Evolutionary conservation across 2,329 filamentous ascomycete genomes (phyloP).

Genomic region (Cercospora canescens): DNA sequence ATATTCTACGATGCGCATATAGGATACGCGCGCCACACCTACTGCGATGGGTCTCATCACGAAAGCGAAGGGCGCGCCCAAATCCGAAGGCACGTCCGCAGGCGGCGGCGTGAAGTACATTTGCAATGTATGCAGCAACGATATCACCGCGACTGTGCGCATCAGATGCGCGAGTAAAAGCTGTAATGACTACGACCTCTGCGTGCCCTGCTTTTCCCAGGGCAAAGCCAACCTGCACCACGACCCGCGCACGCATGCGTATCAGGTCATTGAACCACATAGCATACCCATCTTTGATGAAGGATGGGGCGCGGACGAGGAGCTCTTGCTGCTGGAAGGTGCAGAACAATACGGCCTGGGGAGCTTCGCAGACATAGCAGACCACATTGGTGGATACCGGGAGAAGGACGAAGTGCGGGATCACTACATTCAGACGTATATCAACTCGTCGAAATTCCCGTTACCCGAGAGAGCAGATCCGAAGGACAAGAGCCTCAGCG

Average conservation of each 20-base stretch:
- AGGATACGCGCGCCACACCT: constrained; percentile 6
- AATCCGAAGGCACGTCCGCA: constrained; percentile 25
- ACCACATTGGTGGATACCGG: constrained; percentile 94
- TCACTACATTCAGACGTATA: constrained; percentile 86
- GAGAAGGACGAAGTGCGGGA: constrained; percentile 94
- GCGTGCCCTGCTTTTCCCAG: constrained; percentile 88
- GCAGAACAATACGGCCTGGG: constrained; percentile 95
- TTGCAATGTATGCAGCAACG: constrained; percentile 93
- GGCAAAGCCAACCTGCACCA: constrained; percentile 81
- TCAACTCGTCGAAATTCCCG: constrained; percentile 81
- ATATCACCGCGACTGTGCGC: constrained; percentile 96
- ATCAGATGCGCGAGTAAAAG: constrained; percentile 83
- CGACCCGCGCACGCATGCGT: constrained; percentile 82
- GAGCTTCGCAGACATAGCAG: constrained; percentile 96
- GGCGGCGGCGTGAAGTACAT: constrained; percentile 73
- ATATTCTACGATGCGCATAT: constrained; percentile 5
- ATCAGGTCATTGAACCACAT: constrained; percentile 95
- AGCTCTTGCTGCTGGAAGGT: constrained; percentile 88
- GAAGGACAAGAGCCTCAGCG: constrained; percentile 73
- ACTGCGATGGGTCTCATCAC: constrained; percentile 37
- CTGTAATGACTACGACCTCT: constrained; percentile 95
- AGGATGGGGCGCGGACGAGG: constrained; percentile 97
- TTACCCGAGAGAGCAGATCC: constrained; percentile 84
- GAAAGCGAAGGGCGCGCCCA: constrained; percentile 36
- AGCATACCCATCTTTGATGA: constrained; percentile 94